Evolutionary conservation across 768 basidiomycete species (phyloP).

Genomic region (Termitomyces eurrhizus): DNA sequence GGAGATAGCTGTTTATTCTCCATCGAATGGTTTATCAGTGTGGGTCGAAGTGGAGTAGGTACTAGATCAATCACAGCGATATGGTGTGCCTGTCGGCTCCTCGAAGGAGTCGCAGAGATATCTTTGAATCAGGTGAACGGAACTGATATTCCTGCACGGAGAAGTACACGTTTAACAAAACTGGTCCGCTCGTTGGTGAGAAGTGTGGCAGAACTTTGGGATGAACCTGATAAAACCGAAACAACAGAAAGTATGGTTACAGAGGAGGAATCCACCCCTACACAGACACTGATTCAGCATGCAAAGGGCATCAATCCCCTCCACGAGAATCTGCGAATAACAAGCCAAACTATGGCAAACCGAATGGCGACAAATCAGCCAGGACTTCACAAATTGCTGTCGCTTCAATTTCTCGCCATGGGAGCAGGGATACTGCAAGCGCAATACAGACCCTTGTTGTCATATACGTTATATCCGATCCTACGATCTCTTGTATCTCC

Average conservation of each 20-base stretch:
- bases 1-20: constrained; percentile 70
- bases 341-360: constrained; percentile 29
- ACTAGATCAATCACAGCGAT: constrained; percentile 61
- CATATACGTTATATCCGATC: constrained; percentile 80
- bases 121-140: constrained; percentile 32
- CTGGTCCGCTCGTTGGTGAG: constrained; percentile 59
- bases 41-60: constrained; percentile 42
- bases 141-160: constrained; percentile 23
- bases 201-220: constrained; percentile 71
- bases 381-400: constrained; percentile 63
- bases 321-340: constrained; percentile 52
- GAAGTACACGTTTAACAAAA: constrained; percentile 57
- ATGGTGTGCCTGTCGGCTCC: constrained; percentile 76
- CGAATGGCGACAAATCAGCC: constrained; percentile 40
- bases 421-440: constrained; percentile 68
- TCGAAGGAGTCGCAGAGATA: constrained; percentile 66
- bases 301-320: constrained; percentile 63
- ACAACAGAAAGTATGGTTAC: constrained; percentile 11
- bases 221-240: constrained; percentile 28
- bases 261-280: constrained; percentile 20
- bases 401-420: constrained; percentile 73
- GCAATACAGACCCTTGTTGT: constrained; percentile 67
- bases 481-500: constrained; percentile 83
- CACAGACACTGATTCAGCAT: constrained; percentile 49
- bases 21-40: constrained; percentile 77